Conservation (phyloP, 2,329 filamentous ascomycete species). For the Simplicillium sp. region DNA sequence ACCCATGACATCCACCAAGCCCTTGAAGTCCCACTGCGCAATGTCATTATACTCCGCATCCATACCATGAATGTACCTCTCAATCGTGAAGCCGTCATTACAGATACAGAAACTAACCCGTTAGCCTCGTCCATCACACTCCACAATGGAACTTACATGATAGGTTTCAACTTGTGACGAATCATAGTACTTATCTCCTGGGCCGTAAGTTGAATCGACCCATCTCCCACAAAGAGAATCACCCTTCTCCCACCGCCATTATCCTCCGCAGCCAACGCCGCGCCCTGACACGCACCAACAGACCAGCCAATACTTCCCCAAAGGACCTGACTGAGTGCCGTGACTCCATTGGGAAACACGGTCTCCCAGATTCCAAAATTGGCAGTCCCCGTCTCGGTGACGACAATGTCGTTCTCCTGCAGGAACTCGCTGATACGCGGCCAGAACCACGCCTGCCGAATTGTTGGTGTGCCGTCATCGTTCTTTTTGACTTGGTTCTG, state of each 20-base stretch:
- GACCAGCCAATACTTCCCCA: constrained; percentile 59
- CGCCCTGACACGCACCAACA: constrained; percentile 50
- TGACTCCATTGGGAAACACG: constrained; percentile 68
- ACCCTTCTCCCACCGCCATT: constrained; percentile 49
- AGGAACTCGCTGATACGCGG: constrained; percentile 66
- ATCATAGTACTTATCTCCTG: constrained; percentile 84
- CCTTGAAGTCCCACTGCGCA: constrained; percentile 62
- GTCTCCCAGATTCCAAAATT: constrained; percentile 88
- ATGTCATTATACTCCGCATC: constrained; percentile 76
- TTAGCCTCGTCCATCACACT: background rate
- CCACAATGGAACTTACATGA: constrained; percentile 50
- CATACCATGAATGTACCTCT: constrained; percentile 80
- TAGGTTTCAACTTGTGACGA: constrained; percentile 61
- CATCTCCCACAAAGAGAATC: constrained; percentile 83
- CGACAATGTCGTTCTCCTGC: constrained; percentile 61
- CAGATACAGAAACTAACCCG: constrained; percentile 62
- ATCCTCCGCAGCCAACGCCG: constrained; percentile 67
- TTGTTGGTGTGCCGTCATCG: constrained; percentile 29
- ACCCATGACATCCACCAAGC: constrained; percentile 59
- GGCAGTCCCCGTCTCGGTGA: constrained; percentile 81
- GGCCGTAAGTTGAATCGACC: constrained; percentile 74
- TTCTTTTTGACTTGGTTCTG: constrained; percentile 37
- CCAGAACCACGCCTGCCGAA: constrained; percentile 71
- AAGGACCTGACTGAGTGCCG: constrained; percentile 69
- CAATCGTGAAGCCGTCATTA: constrained; percentile 85